Percentiles rank a stretch among this genome's conserved stretches.
Evolutionary conservation across 441 rosid species (phyloP).

Genomic region (Populus trichocarpa): DNA sequence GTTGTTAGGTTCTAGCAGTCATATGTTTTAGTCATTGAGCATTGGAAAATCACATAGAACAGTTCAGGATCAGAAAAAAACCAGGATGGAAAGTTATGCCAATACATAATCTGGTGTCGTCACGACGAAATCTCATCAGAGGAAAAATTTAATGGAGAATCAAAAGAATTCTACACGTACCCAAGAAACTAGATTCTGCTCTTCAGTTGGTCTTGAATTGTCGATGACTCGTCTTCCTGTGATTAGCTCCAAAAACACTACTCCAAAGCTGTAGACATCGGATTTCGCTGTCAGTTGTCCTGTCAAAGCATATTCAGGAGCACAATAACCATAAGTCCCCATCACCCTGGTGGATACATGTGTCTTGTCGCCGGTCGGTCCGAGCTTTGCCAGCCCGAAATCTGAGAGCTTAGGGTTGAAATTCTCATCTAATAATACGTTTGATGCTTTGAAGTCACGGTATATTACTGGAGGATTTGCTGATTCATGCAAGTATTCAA

Average conservation of each 20-base stretch:
- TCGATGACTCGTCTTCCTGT: slow-evolving; percentile 94
- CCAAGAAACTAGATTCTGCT: slow-evolving; percentile 86
- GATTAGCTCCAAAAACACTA: slow-evolving; percentile 86
- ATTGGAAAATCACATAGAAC: not conserved
- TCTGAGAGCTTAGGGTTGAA: slow-evolving; percentile 93
- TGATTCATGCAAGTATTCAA: slow-evolving; percentile 83
- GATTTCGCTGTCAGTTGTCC: slow-evolving; percentile 83
- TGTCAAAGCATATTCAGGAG: slow-evolving; percentile 87
- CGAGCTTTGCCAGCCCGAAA: slow-evolving; percentile 94
- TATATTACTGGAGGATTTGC: slow-evolving; percentile 90
- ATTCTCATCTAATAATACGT: slow-evolving; percentile 60
- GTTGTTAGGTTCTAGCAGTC: not conserved
- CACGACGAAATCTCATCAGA: not conserved
- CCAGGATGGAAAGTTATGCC: not conserved
- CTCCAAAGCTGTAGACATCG: slow-evolving; percentile 94
- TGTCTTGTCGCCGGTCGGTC: slow-evolving; percentile 79
- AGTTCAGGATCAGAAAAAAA: not conserved
- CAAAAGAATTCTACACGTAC: slow-evolving; percentile 32
- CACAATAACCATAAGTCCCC: slow-evolving; percentile 97
- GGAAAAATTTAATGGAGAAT: not conserved
- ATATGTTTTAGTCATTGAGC: not conserved
- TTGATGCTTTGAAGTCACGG: slow-evolving; percentile 93
- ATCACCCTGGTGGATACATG: slow-evolving; percentile 97
- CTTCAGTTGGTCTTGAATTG: slow-evolving; percentile 58
- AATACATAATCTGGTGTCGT: not conserved